Conservation (phyloP, 2,329 filamentous ascomycete species). For the Escovopsis sp. region DNA sequence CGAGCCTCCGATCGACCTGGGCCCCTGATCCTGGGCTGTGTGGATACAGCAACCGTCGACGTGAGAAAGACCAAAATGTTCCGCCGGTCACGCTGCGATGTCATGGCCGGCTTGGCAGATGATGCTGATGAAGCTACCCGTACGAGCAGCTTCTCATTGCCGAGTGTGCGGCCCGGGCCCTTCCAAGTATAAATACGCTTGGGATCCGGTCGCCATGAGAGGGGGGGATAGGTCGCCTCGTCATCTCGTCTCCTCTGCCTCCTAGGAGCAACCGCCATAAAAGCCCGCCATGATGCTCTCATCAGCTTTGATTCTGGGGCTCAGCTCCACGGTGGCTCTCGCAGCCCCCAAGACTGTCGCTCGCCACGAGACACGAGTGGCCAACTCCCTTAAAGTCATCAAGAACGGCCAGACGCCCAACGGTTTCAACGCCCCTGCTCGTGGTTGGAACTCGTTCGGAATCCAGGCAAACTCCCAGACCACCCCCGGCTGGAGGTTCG, state of each 20-base stretch:
- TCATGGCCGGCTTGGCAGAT: no score
- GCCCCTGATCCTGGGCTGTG: no score
- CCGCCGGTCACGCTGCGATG: no score
- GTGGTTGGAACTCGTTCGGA: slow-evolving; percentile 11
- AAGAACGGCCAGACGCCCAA: slow-evolving; percentile 7
- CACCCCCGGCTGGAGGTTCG: slow-evolving; percentile 5
- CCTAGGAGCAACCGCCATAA: background rate
- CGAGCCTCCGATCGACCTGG: no score
- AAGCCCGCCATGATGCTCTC: background rate
- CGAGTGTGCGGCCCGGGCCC: background rate
- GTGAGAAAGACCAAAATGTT: no score
- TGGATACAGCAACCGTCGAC: no score
- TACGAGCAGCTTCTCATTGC: background rate
- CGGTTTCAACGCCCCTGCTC: slow-evolving; percentile 6
- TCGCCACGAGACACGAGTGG: background rate
- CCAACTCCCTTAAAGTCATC: slow-evolving; percentile 6
- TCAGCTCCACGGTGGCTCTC: slow-evolving; percentile 1
- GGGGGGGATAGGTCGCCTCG: no score
- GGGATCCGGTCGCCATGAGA: no score
- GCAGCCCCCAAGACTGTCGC: slow-evolving; percentile 2
- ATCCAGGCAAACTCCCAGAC: slow-evolving; percentile 7
- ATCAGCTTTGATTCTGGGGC: slow-evolving; percentile 3
- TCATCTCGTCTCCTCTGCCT: background rate
- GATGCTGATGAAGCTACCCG: no score
- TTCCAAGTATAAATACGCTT: no score